Conservation (phyloP, 345 rosid species). For the Eucalyptus pauciflora region DNA sequence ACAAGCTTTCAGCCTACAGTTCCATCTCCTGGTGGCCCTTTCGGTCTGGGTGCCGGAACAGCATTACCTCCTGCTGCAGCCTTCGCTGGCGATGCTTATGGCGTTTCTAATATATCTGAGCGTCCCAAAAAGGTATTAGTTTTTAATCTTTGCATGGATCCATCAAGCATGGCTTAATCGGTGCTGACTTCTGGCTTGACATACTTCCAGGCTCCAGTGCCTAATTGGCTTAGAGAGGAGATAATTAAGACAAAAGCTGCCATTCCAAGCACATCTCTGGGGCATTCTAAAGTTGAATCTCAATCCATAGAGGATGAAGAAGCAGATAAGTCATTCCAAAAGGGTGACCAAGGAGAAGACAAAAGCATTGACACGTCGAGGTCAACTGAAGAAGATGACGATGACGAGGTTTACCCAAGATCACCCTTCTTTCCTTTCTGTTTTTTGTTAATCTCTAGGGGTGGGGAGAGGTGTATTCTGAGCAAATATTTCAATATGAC, state of each 20-base stretch:
- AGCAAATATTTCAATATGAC: not conserved
- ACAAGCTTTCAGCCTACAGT: constrained; percentile 44
- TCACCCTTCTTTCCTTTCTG: not conserved
- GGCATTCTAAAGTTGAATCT: constrained; percentile 42
- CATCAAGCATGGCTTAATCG: not conserved
- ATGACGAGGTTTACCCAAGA: constrained; percentile 54
- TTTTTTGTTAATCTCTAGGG: not conserved
- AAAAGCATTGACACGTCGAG: constrained; percentile 63
- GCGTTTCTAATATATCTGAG: constrained; percentile 46
- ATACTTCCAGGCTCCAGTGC: constrained; percentile 66
- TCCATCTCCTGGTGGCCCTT: constrained; percentile 40
- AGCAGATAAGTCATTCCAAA: constrained; percentile 33
- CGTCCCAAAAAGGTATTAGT: constrained; percentile 68
- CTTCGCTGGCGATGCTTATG: constrained; percentile 67
- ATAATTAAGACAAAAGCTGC: constrained; percentile 73
- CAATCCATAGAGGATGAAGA: constrained; percentile 50
- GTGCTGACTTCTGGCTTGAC: constrained; percentile 4
- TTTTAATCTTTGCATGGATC: not conserved
- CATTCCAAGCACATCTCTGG: constrained; percentile 50
- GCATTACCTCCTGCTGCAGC: constrained; percentile 48
- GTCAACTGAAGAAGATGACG: constrained; percentile 82
- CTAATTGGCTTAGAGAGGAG: constrained; percentile 98
- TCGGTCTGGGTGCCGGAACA: constrained; percentile 40
- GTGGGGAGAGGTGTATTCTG: not conserved
- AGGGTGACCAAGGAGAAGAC: constrained; percentile 42